phyloP scores from a whole-genome alignment of 352 stramenopile species.

The Phytopythium helicoides region DNA sequence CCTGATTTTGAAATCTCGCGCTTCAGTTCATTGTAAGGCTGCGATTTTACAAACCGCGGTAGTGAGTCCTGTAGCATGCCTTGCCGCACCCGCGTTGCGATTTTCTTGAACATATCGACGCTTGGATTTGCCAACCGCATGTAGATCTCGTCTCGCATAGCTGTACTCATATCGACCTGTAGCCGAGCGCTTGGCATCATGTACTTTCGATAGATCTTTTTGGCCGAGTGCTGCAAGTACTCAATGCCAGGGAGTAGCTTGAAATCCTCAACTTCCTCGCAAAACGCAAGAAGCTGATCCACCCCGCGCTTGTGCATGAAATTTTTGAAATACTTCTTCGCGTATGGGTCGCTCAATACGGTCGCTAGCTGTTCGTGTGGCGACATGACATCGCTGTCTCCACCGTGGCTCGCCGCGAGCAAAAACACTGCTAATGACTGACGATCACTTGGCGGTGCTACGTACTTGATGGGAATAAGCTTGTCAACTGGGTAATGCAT shows the following conservation, averaged over 20 bases:
- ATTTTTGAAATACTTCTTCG: constrained; percentile 73
- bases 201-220: constrained; percentile 87
- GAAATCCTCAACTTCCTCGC: constrained; percentile 75
- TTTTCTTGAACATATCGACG: constrained; percentile 87
- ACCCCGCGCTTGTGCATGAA: constrained; percentile 69
- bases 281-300: constrained; percentile 71
- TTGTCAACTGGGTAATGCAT: constrained; percentile 78
- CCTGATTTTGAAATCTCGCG: constrained; percentile 42
- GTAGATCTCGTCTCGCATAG: constrained; percentile 78
- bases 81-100: constrained; percentile 53
- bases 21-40: constrained; percentile 64
- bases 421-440: constrained; percentile 17
- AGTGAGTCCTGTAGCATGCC: constrained; percentile 81
- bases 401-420: neutral
- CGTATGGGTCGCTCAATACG: constrained; percentile 52
- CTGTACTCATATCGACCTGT: constrained; percentile 81
- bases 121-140: constrained; percentile 59
- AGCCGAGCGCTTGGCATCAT: constrained; percentile 70
- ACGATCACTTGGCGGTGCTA: constrained; percentile 3
- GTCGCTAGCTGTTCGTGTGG: constrained; percentile 48
- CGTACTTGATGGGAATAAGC: constrained; percentile 53
- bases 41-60: constrained; percentile 73
- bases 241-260: constrained; percentile 79
- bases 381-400: constrained; percentile 36
- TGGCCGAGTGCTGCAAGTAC: constrained; percentile 80